Percentiles rank a stretch among this genome's conserved stretches.
Conservation (phyloP, 176 grass and related monocot genomes). For the Oryza meridionalis region DNA sequence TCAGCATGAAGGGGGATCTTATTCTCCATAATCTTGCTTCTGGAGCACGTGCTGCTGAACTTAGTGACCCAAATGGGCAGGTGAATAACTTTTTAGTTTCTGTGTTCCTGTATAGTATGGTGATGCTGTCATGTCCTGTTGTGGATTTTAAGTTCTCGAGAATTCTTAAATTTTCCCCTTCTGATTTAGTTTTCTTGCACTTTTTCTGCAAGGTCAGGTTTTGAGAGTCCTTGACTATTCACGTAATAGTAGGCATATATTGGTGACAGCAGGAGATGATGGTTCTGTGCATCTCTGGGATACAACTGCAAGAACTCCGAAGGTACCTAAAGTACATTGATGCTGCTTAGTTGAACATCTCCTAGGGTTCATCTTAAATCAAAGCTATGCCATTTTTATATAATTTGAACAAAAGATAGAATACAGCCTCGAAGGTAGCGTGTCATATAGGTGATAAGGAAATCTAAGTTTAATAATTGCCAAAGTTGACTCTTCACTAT, state of each 20-base stretch:
- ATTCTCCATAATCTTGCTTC: slow-evolving; percentile 99
- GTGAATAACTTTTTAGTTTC: slow-evolving; percentile 46
- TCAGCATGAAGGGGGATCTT: slow-evolving; percentile 91
- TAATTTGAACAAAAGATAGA: slow-evolving; percentile 17
- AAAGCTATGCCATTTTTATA: slow-evolving; percentile 22
- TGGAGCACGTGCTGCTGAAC: slow-evolving; percentile 87
- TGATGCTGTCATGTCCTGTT: not conserved
- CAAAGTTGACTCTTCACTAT: slow-evolving; percentile 24
- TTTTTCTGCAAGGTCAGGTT: slow-evolving; percentile 68
- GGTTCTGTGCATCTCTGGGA: slow-evolving; percentile 99
- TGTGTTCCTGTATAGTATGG: not conserved
- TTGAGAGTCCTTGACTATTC: slow-evolving; percentile 99
- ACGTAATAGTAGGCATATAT: slow-evolving; percentile 79
- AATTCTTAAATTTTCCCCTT: slow-evolving; percentile 20
- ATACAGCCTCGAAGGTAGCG: slow-evolving; percentile 11
- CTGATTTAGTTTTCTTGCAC: slow-evolving; percentile 33
- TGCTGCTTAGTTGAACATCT: slow-evolving; percentile 28
- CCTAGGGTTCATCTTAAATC: slow-evolving; percentile 13
- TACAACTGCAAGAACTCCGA: slow-evolving; percentile 84
- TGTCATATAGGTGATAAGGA: slow-evolving; percentile 7
- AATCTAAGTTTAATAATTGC: slow-evolving; percentile 28
- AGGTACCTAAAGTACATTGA: slow-evolving; percentile 55
- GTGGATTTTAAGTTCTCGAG: slow-evolving; percentile 12
- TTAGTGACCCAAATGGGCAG: slow-evolving; percentile 98
- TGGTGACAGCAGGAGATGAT: slow-evolving; percentile 93